These are phyloP conservation scores for Tinospora cordifolia DNA, from an alignment of 164 flowering plant species.

Conservation along the genomic window DNA sequence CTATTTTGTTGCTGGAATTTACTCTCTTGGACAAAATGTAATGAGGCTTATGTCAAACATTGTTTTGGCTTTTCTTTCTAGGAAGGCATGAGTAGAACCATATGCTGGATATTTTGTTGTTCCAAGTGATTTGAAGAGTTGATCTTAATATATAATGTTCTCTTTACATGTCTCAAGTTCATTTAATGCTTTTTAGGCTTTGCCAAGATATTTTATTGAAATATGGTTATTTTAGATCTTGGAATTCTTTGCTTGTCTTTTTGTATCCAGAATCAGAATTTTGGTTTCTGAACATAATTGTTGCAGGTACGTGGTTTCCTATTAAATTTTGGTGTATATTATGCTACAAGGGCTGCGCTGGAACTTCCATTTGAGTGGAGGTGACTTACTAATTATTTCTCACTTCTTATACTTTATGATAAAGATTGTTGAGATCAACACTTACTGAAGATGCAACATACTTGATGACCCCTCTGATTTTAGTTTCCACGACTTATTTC, in stretches of 20 bases:
- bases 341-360: constrained; percentile 90
- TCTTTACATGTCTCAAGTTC: neutral
- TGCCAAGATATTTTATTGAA: neutral
- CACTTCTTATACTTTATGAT: neutral
- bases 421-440: neutral
- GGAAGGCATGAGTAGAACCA: neutral
- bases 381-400: constrained; percentile 29
- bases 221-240: neutral
- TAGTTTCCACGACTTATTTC: constrained; percentile 8
- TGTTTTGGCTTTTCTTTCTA: neutral
- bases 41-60: neutral
- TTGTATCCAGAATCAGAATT: neutral
- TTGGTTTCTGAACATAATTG: constrained; percentile 6
- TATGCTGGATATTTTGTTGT: neutral
- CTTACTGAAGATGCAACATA: neutral
- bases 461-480: neutral
- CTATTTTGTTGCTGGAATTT: neutral
- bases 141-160: neutral
- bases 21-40: neutral
- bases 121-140: neutral
- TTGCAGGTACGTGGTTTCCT: constrained; percentile 98
- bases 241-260: neutral
- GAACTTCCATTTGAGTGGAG: constrained; percentile 95
- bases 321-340: constrained; percentile 92
- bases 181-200: neutral